Evolutionary conservation across 768 basidiomycete genomes (phyloP).

Genomic region (Postia placenta): DNA sequence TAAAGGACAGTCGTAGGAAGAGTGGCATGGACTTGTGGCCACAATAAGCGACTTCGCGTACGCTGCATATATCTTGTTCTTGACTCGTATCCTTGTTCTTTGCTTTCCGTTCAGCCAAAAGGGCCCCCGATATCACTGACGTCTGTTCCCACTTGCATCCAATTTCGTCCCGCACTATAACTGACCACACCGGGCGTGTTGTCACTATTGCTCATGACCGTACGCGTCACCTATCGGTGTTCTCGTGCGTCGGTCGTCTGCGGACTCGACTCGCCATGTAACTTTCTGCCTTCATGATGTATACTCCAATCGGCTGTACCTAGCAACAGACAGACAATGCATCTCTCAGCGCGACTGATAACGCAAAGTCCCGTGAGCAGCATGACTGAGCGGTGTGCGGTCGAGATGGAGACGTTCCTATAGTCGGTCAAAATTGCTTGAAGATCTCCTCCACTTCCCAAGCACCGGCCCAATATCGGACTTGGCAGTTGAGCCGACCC

Average conservation of each 20-base stretch:
- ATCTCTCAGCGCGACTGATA: no score
- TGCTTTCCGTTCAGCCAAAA: not conserved
- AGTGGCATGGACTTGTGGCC: conserved; percentile 73
- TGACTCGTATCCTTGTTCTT: not conserved
- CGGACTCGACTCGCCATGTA: conserved; percentile 5
- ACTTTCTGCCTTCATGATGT: conserved; percentile 5
- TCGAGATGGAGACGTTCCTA: no score
- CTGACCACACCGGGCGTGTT: not conserved
- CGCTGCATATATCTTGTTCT: not conserved
- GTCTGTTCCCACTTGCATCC: not conserved
- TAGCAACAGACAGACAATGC: conserved; percentile 5
- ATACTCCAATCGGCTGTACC: conserved; percentile 8
- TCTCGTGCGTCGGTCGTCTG: not conserved
- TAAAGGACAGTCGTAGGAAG: conserved; percentile 54
- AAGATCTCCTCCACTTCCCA: conserved; percentile 96
- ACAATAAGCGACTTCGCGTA: conserved; percentile 37
- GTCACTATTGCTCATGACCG: not conserved
- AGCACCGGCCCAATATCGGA: conserved; percentile 87
- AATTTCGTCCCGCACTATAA: not conserved
- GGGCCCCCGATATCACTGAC: not conserved
- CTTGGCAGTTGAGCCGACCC: conserved; percentile 61
- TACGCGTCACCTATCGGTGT: not conserved
- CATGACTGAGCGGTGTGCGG: no score
- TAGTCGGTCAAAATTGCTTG: conserved; percentile 17
- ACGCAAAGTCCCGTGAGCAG: no score